Evolutionary conservation across 805 yeast species (phyloP), one percentile per base, ranked within the genome.

Genomic region (Yarrowia divulgata): DNA sequence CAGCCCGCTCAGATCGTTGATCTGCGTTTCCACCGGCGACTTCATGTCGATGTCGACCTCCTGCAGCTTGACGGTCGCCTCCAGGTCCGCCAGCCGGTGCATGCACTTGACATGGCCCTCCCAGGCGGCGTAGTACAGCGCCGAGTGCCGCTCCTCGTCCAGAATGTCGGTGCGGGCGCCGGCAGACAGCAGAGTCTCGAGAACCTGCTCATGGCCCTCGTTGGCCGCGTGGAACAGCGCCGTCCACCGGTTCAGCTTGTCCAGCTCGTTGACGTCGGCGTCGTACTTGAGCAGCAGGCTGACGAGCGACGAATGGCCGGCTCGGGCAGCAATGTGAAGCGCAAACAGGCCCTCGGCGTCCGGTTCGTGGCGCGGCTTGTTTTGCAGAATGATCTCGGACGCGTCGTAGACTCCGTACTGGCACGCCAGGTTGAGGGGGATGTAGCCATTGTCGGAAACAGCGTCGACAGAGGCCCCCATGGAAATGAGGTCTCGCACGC

Each of bases 181-280:
- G 70, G 83, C 85, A 29, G 85, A 85, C 19, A 95, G 84, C 69
- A 95, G 82, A 62, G 87, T 90, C 71, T 83, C 83, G 0, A 96
- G 90, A 3, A 95, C 87, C 52, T 83, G 79, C 5, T 83, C 84
- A 76, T 90, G 91, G 1, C 98, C 98, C 73, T 91, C 94, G 72
- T 87, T 86, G 1, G 93, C 93, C 23, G 97, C 91, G 77, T 95
- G 94, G 74, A 93, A 91, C 2, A 95, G 84, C 0, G 98, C 97
- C 0, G 97, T 88, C 98, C 98, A 95, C 73, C 89, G 90, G 76
- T 93, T 93, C 69, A 92, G 87, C 67, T 91, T 90, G 78, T 95
- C 98, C 9, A 88, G 74, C 70, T 86, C 88, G 78, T 95, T 90
- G 6, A 94, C 86, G 74, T 89, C 87, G 1, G 90, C 79, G 12